phyloP scores from a whole-genome alignment of 768 basidiomycete genomes.

The Trametes coccinea region DNA sequence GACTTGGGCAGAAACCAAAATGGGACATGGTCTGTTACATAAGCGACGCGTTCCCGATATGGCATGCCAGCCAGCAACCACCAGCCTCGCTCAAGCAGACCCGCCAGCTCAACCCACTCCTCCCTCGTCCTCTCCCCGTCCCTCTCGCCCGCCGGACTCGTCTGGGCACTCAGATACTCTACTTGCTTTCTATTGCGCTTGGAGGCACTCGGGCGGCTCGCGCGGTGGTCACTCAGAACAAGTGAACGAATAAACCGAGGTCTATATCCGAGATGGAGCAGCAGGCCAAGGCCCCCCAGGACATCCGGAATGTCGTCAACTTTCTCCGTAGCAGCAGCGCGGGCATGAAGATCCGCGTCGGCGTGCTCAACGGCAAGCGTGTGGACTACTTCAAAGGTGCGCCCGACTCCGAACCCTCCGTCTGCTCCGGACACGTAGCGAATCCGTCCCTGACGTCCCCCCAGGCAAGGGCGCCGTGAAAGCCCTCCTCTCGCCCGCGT shows the following conservation, averaged over 20 bases:
- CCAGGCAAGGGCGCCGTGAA: conserved; percentile 92
- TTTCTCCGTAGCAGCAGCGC: conserved; percentile 85
- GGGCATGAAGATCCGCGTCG: conserved; percentile 86
- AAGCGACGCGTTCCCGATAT: conserved; percentile 20
- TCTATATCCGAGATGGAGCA: conserved; percentile 51
- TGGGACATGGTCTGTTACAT: conserved; percentile 9
- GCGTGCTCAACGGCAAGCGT: conserved; percentile 91
- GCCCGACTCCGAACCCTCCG: conserved; percentile 19
- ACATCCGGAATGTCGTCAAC: conserved; percentile 79
- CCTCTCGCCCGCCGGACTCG: conserved; percentile 4
- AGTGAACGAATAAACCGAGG: not conserved
- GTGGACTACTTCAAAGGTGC: conserved; percentile 98
- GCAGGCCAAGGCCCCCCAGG: conserved; percentile 76
- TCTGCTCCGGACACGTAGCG: conserved; percentile 1
- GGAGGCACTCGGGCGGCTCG: not conserved
- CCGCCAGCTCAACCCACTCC: conserved; percentile 15
- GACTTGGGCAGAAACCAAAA: not conserved
- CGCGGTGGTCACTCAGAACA: not conserved
- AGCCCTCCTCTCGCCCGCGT: conserved; percentile 90
- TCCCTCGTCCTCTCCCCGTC: conserved; percentile 9
- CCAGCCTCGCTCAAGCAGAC: conserved; percentile 16
- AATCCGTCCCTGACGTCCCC: not conserved
- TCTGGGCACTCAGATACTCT: conserved; percentile 2
- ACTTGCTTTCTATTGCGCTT: conserved; percentile 6
- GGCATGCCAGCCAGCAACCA: conserved; percentile 18